A percentile compares a stretch with the other conserved stretches of the same genome.
phyloP scores from a whole-genome alignment of 2,329 filamentous ascomycete species.

The Pseudogymnoascus pannorum region DNA sequence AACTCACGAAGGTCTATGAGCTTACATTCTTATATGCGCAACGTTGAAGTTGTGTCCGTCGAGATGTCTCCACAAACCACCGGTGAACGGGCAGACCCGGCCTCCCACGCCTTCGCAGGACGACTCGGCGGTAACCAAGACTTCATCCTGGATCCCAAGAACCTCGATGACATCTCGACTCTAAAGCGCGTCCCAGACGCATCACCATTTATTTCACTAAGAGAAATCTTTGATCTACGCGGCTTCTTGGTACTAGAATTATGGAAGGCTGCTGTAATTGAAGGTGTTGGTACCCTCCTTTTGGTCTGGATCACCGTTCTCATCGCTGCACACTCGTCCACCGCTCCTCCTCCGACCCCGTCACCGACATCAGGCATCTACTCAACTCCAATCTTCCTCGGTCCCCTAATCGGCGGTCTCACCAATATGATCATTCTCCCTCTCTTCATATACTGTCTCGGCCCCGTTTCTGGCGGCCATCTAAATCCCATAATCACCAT shows the following conservation, averaged over 20 bases:
- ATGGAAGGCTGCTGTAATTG: slow-evolving; percentile 36
- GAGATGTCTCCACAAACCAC: too few species aligned
- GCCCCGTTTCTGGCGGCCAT: slow-evolving; percentile 44
- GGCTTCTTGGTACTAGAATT: slow-evolving; percentile 30
- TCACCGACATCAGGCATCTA: slow-evolving; percentile 9
- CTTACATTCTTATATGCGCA: too few species aligned
- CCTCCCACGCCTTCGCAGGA: slow-evolving; percentile 26
- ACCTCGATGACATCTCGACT: slow-evolving; percentile 17
- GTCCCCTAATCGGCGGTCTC: slow-evolving; percentile 27
- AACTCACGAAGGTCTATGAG: too few species aligned
- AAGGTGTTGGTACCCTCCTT: slow-evolving; percentile 30
- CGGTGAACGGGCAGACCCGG: background rate
- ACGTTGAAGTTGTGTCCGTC: too few species aligned
- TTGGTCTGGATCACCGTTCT: slow-evolving; percentile 12
- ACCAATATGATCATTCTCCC: slow-evolving; percentile 32
- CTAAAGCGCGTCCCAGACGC: slow-evolving; percentile 34
- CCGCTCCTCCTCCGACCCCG: slow-evolving; percentile 11
- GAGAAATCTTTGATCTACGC: slow-evolving; percentile 29
- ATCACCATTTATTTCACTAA: slow-evolving; percentile 33
- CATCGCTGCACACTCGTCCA: slow-evolving; percentile 4
- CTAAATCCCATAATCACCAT: slow-evolving; percentile 49
- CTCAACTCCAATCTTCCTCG: slow-evolving; percentile 21
- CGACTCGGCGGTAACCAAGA: slow-evolving; percentile 32
- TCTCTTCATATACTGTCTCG: slow-evolving; percentile 43
- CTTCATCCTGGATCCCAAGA: slow-evolving; percentile 27